A percentile compares a stretch with the other conserved stretches of the same genome.
phyloP scores from a whole-genome alignment of 768 basidiomycete genomes.

The Auricularia auricula-judae region DNA sequence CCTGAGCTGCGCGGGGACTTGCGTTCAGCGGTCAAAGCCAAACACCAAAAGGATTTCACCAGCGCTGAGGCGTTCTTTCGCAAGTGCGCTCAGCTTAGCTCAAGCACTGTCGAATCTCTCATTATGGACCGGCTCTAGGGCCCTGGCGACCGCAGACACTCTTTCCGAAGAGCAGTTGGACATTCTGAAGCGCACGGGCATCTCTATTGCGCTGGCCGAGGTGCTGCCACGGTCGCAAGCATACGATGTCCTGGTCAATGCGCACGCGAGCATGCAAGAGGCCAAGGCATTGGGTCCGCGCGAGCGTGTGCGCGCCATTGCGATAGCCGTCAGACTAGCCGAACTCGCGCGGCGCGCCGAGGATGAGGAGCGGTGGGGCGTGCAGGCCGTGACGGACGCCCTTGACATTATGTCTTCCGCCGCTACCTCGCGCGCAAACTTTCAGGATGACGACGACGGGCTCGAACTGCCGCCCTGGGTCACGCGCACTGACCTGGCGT shows the following conservation, averaged over 20 bases:
- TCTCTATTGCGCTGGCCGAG: not conserved
- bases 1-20: conserved; percentile 49
- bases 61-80: not conserved
- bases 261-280: not conserved
- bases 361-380: not conserved
- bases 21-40: conserved; percentile 53
- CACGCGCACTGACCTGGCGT: not conserved
- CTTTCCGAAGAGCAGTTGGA: not conserved
- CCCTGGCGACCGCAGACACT: not conserved
- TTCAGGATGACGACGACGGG: not conserved
- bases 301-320: not conserved
- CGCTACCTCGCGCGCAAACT: not conserved
- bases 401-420: not conserved
- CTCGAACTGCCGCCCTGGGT: not conserved
- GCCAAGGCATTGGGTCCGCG: not conserved
- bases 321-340: not conserved
- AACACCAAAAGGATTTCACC: conserved; percentile 38
- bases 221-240: not conserved
- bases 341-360: not conserved
- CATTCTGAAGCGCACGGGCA: not conserved
- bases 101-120: not conserved
- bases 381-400: not conserved
- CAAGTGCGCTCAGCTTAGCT: not conserved
- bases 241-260: not conserved
- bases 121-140: not conserved